Conservation (phyloP, 352 stramenopile genomes). For the Phytophthora pinifolia region DNA sequence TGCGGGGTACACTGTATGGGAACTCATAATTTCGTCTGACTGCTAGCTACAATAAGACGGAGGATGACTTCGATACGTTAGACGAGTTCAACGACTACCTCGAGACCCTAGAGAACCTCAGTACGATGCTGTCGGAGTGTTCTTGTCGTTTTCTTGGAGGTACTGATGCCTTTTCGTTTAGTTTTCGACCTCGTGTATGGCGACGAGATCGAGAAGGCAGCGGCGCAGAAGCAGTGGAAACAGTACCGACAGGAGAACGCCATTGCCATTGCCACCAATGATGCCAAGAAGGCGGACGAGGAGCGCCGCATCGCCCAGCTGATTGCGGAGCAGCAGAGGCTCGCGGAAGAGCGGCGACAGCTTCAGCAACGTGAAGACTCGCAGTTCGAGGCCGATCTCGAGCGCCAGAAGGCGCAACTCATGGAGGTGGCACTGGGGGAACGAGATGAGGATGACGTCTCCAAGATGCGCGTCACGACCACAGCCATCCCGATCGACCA, state of each 20-base stretch:
- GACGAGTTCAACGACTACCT: constrained; percentile 90
- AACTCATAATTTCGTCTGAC: not conserved
- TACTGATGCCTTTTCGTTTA: constrained; percentile 29
- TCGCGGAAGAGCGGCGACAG: constrained; percentile 74
- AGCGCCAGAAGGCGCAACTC: constrained; percentile 81
- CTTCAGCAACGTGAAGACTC: constrained; percentile 79
- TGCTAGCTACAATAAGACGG: constrained; percentile 85
- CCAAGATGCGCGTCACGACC: constrained; percentile 70
- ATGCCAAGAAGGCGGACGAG: constrained; percentile 85
- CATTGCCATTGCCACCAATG: constrained; percentile 82
- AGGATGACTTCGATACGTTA: constrained; percentile 85
- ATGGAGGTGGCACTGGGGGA: constrained; percentile 87
- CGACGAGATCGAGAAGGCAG: constrained; percentile 65
- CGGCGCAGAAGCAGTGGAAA: constrained; percentile 84
- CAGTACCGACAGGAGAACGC: constrained; percentile 82
- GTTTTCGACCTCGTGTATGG: constrained; percentile 87
- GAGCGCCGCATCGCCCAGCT: constrained; percentile 84
- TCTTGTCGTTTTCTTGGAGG: not conserved
- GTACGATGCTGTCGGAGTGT: constrained; percentile 28
- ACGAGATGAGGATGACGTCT: constrained; percentile 77
- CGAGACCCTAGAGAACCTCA: constrained; percentile 83
- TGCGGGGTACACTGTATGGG: constrained; percentile 1
- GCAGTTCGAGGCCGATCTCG: constrained; percentile 78
- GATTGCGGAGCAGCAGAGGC: constrained; percentile 78
- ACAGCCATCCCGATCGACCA: constrained; percentile 86